phyloP scores from a whole-genome alignment of 2,329 filamentous ascomycete species.

The Tolypocladium album region DNA sequence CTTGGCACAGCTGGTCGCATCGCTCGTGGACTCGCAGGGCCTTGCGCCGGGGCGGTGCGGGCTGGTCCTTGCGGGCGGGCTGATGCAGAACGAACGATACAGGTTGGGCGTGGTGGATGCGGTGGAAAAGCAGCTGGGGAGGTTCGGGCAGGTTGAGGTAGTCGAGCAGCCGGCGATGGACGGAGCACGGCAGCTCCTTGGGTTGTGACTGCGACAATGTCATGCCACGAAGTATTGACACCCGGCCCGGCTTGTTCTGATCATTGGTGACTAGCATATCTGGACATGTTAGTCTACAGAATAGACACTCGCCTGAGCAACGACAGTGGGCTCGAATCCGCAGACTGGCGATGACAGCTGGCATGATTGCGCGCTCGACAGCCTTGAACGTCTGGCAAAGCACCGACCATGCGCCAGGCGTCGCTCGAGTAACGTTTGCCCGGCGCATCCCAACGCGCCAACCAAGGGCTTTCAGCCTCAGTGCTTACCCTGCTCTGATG shows the following conservation, averaged over 20 bases:
- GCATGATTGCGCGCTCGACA: not conserved
- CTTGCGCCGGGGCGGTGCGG: constrained; percentile 6
- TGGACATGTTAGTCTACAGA: not conserved
- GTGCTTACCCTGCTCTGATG: not conserved
- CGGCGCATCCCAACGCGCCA: not conserved
- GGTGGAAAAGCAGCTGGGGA: constrained; percentile 4
- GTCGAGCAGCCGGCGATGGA: constrained; percentile 7
- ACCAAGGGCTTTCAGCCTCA: not conserved
- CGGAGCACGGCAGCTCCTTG: constrained; percentile 4
- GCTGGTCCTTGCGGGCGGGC: constrained; percentile 11
- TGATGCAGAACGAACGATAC: constrained; percentile 10
- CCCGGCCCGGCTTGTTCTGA: not conserved
- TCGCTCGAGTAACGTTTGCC: not conserved
- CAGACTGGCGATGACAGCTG: not conserved
- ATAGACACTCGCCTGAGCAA: not conserved
- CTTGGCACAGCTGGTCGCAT: constrained; percentile 6
- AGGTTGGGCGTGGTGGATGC: constrained; percentile 2
- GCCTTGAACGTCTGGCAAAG: not conserved
- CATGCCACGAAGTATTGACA: not conserved
- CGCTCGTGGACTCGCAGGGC: constrained; percentile 6
- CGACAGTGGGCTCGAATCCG: not conserved
- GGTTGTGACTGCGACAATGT: not conserved
- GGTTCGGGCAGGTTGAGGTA: constrained; percentile 5
- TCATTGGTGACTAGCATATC: not conserved
- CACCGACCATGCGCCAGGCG: not conserved